Percentiles rank a stretch among this genome's conserved stretches.
Conservation (phyloP, 352 stramenopile species). For the Globisporangium solare region DNA sequence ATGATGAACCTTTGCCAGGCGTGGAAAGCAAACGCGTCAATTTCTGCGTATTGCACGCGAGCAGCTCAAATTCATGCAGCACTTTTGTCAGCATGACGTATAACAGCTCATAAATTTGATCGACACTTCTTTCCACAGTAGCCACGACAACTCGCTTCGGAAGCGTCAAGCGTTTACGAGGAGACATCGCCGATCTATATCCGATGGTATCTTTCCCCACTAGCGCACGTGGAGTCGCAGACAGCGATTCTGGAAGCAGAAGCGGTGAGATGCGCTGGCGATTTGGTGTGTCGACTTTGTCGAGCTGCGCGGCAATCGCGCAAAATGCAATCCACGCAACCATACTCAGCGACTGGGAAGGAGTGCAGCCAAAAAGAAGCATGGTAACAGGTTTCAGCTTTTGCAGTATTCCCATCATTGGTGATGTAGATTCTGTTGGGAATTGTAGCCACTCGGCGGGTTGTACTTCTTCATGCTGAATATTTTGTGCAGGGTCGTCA, state of each 20-base stretch:
- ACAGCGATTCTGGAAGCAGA: not conserved
- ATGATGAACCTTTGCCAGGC: no score
- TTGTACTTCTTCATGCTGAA: not conserved
- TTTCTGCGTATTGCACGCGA: not conserved
- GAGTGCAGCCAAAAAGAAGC: conserved; percentile 21
- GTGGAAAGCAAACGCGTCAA: not conserved
- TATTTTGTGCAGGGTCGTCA: not conserved
- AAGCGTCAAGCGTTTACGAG: conserved; percentile 41
- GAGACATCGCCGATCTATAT: conserved; percentile 26
- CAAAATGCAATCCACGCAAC: conserved; percentile 34
- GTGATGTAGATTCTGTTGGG: not conserved
- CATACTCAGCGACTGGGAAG: conserved; percentile 19
- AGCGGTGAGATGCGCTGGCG: not conserved
- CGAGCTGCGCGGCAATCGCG: conserved; percentile 26
- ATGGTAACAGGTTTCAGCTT: conserved; percentile 16
- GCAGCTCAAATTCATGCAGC: conserved; percentile 12
- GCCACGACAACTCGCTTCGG: conserved; percentile 34
- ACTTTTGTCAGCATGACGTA: conserved; percentile 26
- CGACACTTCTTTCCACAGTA: conserved; percentile 35
- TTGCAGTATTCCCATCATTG: not conserved
- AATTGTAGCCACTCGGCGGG: not conserved
- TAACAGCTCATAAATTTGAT: conserved; percentile 33
- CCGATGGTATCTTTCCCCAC: conserved; percentile 18
- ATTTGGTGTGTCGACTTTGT: conserved; percentile 14
- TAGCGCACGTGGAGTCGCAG: not conserved